These are phyloP conservation scores for Geosiphon pyriformis DNA, from an alignment of 192 early-diverging fungal genomes.

Conservation along the genomic window DNA sequence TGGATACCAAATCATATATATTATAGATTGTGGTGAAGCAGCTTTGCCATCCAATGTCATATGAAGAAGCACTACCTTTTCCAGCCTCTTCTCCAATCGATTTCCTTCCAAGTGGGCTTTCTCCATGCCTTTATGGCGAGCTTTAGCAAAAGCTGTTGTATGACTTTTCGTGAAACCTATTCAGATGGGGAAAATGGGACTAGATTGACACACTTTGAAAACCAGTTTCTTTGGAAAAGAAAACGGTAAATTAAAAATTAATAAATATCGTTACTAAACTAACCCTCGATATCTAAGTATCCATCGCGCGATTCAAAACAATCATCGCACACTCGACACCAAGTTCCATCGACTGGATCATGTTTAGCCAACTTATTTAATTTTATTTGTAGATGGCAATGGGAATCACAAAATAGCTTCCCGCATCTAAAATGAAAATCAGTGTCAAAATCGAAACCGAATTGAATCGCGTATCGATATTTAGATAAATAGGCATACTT, in stretches of 20 bases:
- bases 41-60: too few relatives aligned
- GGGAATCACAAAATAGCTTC: slow-evolving; percentile 53
- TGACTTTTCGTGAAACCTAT: slow-evolving; percentile 42
- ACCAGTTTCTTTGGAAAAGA: not conserved
- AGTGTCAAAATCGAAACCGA: not conserved
- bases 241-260: not conserved
- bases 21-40: too few relatives aligned
- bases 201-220: not conserved
- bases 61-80: too few relatives aligned
- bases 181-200: not conserved
- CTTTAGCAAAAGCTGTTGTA: slow-evolving; percentile 47
- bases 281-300: slow-evolving; percentile 40
- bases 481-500: slow-evolving; percentile 43
- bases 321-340: slow-evolving; percentile 54
- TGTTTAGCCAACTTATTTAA: slow-evolving; percentile 55
- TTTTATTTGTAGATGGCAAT: slow-evolving; percentile 52
- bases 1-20: too few relatives aligned
- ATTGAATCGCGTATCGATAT: not conserved
- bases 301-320: slow-evolving; percentile 46
- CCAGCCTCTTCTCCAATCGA: slow-evolving; percentile 66
- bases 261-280: not conserved
- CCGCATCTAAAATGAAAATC: slow-evolving; percentile 48
- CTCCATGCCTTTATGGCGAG: slow-evolving; percentile 48
- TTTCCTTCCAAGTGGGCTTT: slow-evolving; percentile 63
- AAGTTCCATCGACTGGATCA: slow-evolving; percentile 47